These are phyloP conservation scores for Pezicula carpinea DNA, from an alignment of 2,329 filamentous ascomycete species.

Conservation along the genomic window DNA sequence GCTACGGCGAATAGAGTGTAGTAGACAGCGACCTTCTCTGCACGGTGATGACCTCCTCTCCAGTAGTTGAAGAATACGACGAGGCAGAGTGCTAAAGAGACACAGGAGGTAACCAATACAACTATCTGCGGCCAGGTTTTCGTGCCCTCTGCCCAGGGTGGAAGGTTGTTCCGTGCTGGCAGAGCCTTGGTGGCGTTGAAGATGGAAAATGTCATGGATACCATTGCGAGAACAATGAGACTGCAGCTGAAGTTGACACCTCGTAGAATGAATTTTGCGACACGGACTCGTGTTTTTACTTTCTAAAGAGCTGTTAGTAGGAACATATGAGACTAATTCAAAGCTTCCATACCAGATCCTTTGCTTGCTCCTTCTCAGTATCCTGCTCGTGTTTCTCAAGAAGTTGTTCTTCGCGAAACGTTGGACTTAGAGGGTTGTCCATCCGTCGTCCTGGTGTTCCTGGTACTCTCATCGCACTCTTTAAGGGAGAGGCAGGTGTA, in stretches of 20 bases:
- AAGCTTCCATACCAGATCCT: slow-evolving; percentile 69
- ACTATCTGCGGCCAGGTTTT: slow-evolving; percentile 86
- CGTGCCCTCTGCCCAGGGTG: slow-evolving; percentile 77
- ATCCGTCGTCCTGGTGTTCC: slow-evolving; percentile 72
- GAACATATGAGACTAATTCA: background rate
- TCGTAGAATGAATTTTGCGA: slow-evolving; percentile 93
- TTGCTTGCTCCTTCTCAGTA: slow-evolving; percentile 82
- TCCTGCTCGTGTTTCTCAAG: slow-evolving; percentile 78
- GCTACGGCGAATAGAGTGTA: slow-evolving; percentile 91
- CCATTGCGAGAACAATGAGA: slow-evolving; percentile 87
- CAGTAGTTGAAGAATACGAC: slow-evolving; percentile 81
- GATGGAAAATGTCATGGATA: slow-evolving; percentile 82
- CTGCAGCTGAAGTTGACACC: slow-evolving; percentile 96
- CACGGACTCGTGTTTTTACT: slow-evolving; percentile 83
- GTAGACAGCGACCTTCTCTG: slow-evolving; percentile 91
- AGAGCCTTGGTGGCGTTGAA: slow-evolving; percentile 83
- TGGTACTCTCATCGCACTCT: slow-evolving; percentile 85
- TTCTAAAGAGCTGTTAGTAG: slow-evolving; percentile 56
- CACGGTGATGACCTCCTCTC: slow-evolving; percentile 79
- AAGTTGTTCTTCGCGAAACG: slow-evolving; percentile 81
- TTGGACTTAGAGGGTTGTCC: slow-evolving; percentile 80
- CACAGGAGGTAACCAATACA: slow-evolving; percentile 70
- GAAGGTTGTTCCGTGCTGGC: slow-evolving; percentile 71
- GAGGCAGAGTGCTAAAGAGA: slow-evolving; percentile 77
- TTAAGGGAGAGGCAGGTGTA: slow-evolving; percentile 74